A percentile compares a stretch with the other conserved stretches of the same genome.
Evolutionary conservation across 2,329 filamentous ascomycete genomes (phyloP).

Genomic region (Ophiocordyceps sinensis): DNA sequence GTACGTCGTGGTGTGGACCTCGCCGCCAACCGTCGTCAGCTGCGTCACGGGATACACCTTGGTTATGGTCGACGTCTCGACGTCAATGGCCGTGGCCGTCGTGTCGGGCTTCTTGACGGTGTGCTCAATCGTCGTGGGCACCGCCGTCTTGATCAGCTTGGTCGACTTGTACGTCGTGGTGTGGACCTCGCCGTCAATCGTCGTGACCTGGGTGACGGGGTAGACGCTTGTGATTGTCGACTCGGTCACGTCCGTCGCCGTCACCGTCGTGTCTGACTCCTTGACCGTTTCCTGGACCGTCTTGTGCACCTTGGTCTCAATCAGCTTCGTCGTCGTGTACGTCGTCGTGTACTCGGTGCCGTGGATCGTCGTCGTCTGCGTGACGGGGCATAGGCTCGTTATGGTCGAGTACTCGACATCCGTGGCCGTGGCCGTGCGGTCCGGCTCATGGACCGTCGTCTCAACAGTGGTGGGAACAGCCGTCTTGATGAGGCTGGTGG

Average conservation of each 20-base stretch:
- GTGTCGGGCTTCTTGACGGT: conserved; percentile 3
- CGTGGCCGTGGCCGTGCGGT: conserved; percentile 14
- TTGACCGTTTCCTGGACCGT: conserved; percentile 17
- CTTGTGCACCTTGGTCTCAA: conserved; percentile 12
- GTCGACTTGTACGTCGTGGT: conserved; percentile 23
- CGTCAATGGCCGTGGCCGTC: conserved; percentile 5
- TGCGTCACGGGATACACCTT: conserved; percentile 22
- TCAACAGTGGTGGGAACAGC: conserved; percentile 14
- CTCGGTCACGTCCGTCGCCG: conserved; percentile 11
- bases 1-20: conserved; percentile 19
- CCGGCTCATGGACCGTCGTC: conserved; percentile 16
- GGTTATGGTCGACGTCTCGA: conserved; percentile 25
- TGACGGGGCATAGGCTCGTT: conserved; percentile 22
- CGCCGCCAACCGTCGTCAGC: conserved; percentile 27
- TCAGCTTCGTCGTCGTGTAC: conserved; percentile 24
- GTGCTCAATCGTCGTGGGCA: conserved; percentile 17
- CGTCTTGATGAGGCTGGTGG: conserved; percentile 10
- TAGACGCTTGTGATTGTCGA: conserved; percentile 25
- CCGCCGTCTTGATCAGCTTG: conserved; percentile 18
- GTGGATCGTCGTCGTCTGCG: conserved; percentile 26
- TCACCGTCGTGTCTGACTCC: conserved; percentile 3
- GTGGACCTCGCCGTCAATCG: conserved; percentile 22
- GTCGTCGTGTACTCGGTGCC: conserved; percentile 22
- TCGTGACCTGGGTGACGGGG: conserved; percentile 27
- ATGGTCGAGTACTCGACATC: conserved; percentile 23